Percentiles rank a stretch among this genome's conserved stretches.
Conservation (phyloP, 2,329 filamentous ascomycete genomes). For the Fusarium udum region DNA sequence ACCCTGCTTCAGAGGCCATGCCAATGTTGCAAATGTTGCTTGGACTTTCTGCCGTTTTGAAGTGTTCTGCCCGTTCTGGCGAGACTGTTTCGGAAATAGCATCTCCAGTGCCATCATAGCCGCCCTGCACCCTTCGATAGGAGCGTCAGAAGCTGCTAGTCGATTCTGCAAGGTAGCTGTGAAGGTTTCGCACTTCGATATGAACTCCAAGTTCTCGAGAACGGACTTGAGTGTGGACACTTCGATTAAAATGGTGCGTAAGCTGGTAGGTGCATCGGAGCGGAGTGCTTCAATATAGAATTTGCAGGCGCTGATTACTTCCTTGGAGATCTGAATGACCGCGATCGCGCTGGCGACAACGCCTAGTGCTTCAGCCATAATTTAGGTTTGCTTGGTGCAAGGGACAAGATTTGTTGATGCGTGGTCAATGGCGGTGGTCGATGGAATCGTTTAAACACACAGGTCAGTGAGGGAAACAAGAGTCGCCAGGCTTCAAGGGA, state of each 20-base stretch:
- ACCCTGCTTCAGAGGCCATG: background rate
- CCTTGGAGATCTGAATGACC: background rate
- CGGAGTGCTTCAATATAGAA: background rate
- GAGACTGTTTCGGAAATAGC: background rate
- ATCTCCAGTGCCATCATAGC: background rate
- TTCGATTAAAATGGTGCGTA: background rate
- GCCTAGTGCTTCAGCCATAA: background rate
- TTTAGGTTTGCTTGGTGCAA: background rate
- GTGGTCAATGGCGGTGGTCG: background rate
- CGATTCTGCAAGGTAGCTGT: background rate
- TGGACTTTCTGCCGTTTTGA: background rate
- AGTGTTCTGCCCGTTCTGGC: rapidly evolving
- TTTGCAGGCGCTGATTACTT: background rate
- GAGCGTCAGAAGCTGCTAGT: background rate
- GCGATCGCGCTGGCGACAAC: background rate
- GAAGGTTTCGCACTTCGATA: background rate
- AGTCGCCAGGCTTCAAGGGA: rapidly evolving
- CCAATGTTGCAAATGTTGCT: background rate
- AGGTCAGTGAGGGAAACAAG: background rate
- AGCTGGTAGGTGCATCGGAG: background rate
- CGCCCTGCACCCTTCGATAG: background rate
- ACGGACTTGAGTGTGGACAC: background rate
- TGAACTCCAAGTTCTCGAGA: background rate
- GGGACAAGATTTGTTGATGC: background rate
- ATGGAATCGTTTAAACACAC: background rate